A percentile compares a stretch with the other conserved stretches of the same genome.
phyloP scores from a whole-genome alignment of 345 rosid genomes.

The Citrus cavaleriei region DNA sequence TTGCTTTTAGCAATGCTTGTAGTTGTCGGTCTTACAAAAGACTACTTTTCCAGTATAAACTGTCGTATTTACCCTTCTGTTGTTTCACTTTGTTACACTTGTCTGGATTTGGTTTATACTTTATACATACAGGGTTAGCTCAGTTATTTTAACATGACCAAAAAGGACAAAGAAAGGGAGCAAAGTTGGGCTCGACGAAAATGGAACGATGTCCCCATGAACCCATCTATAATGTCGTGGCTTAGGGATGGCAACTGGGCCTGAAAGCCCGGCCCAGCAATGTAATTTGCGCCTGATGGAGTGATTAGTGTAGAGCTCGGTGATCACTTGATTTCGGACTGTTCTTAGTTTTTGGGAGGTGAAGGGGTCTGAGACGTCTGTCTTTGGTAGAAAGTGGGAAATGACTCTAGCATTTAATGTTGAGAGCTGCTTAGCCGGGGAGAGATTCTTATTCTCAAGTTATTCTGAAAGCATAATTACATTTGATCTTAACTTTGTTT shows the following conservation, averaged over 20 bases:
- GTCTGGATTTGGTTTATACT: too few species aligned
- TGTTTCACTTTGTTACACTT: too few species aligned
- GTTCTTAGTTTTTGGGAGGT: neutral
- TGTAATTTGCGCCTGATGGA: constrained; percentile 20
- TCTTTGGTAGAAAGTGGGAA: neutral
- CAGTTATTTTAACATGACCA: too few species aligned
- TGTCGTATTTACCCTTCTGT: too few species aligned
- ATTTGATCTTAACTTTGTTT: neutral
- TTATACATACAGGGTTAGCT: too few species aligned
- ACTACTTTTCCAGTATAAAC: too few species aligned
- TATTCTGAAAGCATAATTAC: neutral
- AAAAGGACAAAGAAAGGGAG: too few species aligned
- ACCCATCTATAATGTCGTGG: too few species aligned
- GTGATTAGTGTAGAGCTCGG: neutral
- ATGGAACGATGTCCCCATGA: too few species aligned
- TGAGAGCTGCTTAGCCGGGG: constrained; percentile 8
- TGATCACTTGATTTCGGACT: constrained; percentile 3
- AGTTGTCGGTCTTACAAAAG: neutral
- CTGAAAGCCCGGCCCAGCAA: neutral
- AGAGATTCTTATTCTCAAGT: neutral
- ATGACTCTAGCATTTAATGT: constrained; percentile 15
- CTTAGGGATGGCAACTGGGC: neutral
- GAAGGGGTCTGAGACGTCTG: constrained; percentile 3
- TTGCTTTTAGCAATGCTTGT: neutral
- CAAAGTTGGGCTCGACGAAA: too few species aligned